These are phyloP conservation scores for Chalciporus sphaerocephalus DNA, from an alignment of 768 basidiomycete species.

Conservation along the genomic window DNA sequence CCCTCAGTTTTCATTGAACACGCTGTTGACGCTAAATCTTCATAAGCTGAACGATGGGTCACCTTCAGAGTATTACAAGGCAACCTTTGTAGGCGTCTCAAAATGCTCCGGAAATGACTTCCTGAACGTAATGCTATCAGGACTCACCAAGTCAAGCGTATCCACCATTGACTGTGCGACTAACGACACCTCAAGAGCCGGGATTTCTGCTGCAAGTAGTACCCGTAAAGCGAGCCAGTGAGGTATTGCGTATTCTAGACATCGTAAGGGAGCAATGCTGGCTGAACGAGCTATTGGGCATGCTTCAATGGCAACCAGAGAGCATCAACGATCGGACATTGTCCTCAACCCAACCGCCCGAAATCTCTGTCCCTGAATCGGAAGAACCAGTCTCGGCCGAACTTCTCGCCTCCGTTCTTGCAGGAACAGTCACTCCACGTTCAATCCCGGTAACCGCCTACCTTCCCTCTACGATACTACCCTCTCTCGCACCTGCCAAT, in stretches of 20 bases:
- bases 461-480: conserved; percentile 41
- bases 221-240: conserved; percentile 65
- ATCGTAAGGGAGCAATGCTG: conserved; percentile 80
- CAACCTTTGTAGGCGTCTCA: conserved; percentile 53
- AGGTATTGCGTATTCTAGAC: conserved; percentile 74
- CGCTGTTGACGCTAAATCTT: conserved; percentile 11
- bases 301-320: conserved; percentile 62
- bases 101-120: neutral
- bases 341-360: neutral
- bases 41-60: conserved; percentile 52
- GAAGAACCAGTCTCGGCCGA: conserved; percentile 42
- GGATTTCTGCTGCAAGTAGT: conserved; percentile 70
- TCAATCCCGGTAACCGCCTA: conserved; percentile 69
- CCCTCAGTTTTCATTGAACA: neutral
- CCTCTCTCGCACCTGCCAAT: conserved; percentile 17
- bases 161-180: conserved; percentile 64
- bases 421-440: conserved; percentile 40
- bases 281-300: conserved; percentile 67
- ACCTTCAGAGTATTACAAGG: conserved; percentile 61
- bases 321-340: neutral
- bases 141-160: conserved; percentile 60
- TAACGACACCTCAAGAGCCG: conserved; percentile 68
- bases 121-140: conserved; percentile 34
- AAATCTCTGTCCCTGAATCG: conserved; percentile 24
- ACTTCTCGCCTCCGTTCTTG: conserved; percentile 60